Evolutionary conservation across 768 basidiomycete species (phyloP).

Genomic region (Suillus americanus): DNA sequence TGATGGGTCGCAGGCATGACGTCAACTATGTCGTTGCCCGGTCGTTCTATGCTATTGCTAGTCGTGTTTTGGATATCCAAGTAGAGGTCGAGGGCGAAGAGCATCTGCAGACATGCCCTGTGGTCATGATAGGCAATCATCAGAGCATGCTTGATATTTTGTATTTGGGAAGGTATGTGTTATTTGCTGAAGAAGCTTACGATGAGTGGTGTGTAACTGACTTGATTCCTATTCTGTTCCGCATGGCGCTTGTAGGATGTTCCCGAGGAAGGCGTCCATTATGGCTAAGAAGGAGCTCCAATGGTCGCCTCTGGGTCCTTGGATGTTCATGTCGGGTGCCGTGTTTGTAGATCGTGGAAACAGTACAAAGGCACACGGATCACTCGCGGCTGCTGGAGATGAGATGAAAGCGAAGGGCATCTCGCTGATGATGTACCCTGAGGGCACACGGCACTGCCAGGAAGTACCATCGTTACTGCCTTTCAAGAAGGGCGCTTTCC

Average conservation of each 20-base stretch:
- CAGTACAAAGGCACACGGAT: conserved; percentile 67
- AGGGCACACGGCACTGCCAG: conserved; percentile 84
- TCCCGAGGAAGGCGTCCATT: conserved; percentile 81
- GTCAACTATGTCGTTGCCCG: conserved; percentile 83
- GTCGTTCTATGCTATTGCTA: conserved; percentile 73
- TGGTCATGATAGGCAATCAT: conserved; percentile 84
- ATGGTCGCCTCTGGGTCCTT: conserved; percentile 87
- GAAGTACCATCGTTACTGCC: conserved; percentile 69
- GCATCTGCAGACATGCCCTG: conserved; percentile 67
- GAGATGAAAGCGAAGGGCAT: conserved; percentile 68
- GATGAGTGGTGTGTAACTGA: not conserved
- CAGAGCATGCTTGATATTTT: conserved; percentile 92
- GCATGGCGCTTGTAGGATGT: conserved; percentile 48
- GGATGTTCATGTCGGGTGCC: conserved; percentile 85
- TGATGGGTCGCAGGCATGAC: conserved; percentile 71
- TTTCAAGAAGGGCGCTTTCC: conserved; percentile 98
- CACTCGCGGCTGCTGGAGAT: conserved; percentile 74
- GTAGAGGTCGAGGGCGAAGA: conserved; percentile 88
- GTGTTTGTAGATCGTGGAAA: conserved; percentile 92
- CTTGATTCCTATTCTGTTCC: conserved; percentile 9
- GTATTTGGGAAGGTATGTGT: conserved; percentile 70
- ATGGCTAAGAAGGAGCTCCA: conserved; percentile 92
- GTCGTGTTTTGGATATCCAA: conserved; percentile 60
- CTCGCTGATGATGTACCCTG: conserved; percentile 94
- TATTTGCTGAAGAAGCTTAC: conserved; percentile 1